Base-by-base conservation (phyloP, 1,284 basidiomycete species). In the Trametes sp. region DNA sequence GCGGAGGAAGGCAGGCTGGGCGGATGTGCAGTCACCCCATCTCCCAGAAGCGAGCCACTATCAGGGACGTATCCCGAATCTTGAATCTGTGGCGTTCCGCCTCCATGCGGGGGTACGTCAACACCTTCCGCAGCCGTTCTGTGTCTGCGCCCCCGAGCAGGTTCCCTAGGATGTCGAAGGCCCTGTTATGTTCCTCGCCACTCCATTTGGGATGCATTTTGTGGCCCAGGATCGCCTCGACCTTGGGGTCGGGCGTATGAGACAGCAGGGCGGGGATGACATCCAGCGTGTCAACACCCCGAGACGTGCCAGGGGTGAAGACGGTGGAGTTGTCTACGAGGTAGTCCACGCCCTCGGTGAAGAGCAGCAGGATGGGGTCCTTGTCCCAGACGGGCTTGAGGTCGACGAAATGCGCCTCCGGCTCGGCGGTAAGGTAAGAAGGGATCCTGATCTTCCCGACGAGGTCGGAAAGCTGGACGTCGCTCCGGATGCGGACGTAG, bases 281-380 rank as follows among this genome's bases (percentile, higher is more conserved):
- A 28, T 45, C 53, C 16, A 50, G 16, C 1, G 59, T 38, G n/a
- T 56, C 48, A 1, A 38, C 54, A 16, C 45, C 23, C 19, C 38
- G 51, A 11, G n/a, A 46, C 3, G 1, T 26, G 10, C 24, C 19
- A 2, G 59, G 48, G 14, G 7, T 44, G 46, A 61, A 54, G 28
- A 52, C 23, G 4, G 26, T 13, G 23, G 14, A 33, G 16, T 45
- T 42, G 14, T 55, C 29, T 21, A 60, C 52, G 29, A 49, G 10
- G 36, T 31, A 23, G 28, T 60, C 53, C 6, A 60, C 46, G 11
- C 59, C 59, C 9, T 60, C 59, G 45, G 59, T 55, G 53, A 50
- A 60, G 2, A 60, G 31, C 7, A 54, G 16, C 28, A 60, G 24
- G 5, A 33, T 31, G 16, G 36, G 35, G 28, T 50, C 19, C 23